Conservation (phyloP, 352 stramenopile genomes). For the Elongisporangium prolatum region DNA sequence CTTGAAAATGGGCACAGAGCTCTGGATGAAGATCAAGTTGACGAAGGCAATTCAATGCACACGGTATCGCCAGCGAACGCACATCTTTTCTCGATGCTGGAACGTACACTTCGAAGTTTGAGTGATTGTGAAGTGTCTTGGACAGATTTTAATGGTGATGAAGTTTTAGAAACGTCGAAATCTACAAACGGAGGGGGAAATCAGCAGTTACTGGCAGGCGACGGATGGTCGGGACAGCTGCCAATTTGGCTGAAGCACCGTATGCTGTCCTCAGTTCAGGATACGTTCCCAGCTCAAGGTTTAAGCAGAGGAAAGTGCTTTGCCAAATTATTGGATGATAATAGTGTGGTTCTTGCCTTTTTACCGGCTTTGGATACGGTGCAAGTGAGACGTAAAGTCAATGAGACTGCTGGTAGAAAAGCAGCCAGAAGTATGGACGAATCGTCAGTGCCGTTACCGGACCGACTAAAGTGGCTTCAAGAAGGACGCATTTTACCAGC, state of each 20-base stretch:
- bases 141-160: slow-evolving; percentile 67
- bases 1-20: slow-evolving; percentile 34
- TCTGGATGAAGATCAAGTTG: slow-evolving; percentile 5
- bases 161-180: slow-evolving; percentile 13
- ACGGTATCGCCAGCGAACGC: slow-evolving; percentile 62
- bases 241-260: slow-evolving; percentile 71
- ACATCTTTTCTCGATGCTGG: slow-evolving; percentile 85
- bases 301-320: slow-evolving; percentile 84
- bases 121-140: slow-evolving; percentile 85
- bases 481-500: slow-evolving; percentile 1
- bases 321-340: slow-evolving; percentile 71
- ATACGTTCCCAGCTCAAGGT: slow-evolving; percentile 21
- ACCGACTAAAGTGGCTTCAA: slow-evolving; percentile 2
- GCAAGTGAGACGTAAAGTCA: slow-evolving; percentile 30
- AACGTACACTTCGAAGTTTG: slow-evolving; percentile 64
- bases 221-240: slow-evolving; percentile 42
- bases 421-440: slow-evolving; percentile 1
- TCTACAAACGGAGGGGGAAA: slow-evolving; percentile 18
- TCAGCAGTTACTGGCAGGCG: slow-evolving; percentile 33
- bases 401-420: slow-evolving; percentile 4
- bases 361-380: slow-evolving; percentile 63
- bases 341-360: slow-evolving; percentile 75
- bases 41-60: slow-evolving; percentile 1
- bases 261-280: slow-evolving; percentile 34
- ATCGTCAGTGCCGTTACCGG: slow-evolving; percentile 1